Percentiles rank a stretch among this genome's conserved stretches.
Conservation (phyloP, 2,329 filamentous ascomycete genomes). For the Hymenoscyphus fraxineus region DNA sequence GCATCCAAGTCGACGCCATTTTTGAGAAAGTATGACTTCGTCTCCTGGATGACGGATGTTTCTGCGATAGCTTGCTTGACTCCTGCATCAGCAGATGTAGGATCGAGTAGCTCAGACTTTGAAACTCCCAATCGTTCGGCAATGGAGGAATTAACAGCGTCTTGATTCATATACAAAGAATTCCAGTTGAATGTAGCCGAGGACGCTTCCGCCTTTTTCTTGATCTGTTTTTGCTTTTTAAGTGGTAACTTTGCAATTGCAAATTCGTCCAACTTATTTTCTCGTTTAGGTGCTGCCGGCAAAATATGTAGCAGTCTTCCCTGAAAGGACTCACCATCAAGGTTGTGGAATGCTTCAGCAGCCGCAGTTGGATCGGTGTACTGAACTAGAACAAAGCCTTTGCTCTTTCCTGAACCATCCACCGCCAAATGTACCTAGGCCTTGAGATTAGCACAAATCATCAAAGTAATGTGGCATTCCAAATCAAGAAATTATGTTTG, state of each 20-base stretch:
- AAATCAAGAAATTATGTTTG: conserved; percentile 28
- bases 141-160: conserved; percentile 88
- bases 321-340: conserved; percentile 86
- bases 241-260: conserved; percentile 85
- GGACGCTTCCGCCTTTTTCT: conserved; percentile 75
- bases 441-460: conserved; percentile 40
- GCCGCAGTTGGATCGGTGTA: conserved; percentile 71
- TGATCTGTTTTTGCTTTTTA: conserved; percentile 90
- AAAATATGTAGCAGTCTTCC: conserved; percentile 89
- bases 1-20: conserved; percentile 90
- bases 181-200: conserved; percentile 92
- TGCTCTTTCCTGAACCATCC: conserved; percentile 68
- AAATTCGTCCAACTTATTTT: conserved; percentile 80
- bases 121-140: conserved; percentile 82
- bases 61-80: conserved; percentile 97
- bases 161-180: conserved; percentile 97
- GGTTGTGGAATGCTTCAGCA: conserved; percentile 70
- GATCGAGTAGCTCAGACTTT: conserved; percentile 89
- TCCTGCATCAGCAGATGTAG: conserved; percentile 89
- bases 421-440: conserved; percentile 79
- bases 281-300: conserved; percentile 76
- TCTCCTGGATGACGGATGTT: conserved; percentile 93
- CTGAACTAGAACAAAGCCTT: conserved; percentile 87
- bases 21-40: conserved; percentile 81
- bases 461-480: conserved; percentile 14